Base-by-base conservation (phyloP, 2,329 filamentous ascomycete species). In the Epichloe sylvatica region DNA sequence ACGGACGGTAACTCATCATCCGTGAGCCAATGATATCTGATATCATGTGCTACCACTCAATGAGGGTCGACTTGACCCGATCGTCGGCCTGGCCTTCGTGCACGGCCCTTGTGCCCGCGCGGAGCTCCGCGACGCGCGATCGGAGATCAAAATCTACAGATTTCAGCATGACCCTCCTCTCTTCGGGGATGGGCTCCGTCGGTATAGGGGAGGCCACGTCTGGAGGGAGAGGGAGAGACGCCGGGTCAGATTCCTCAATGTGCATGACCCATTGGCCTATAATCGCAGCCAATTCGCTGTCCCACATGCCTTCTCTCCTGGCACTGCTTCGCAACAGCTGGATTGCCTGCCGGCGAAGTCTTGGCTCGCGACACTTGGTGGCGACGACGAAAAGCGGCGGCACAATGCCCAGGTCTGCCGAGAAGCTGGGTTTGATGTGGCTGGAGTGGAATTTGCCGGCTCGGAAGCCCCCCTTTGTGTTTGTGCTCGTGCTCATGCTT, bases 231-330 rank as follows among this genome's bases (percentile, higher is more conserved):
- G 21, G 21, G 21, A 15, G 17, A 5, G 12, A 41, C 3, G 39
- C 5, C 19, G 35, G 34, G 3, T 70, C 67, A 6, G 67, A 69
- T 55, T 80, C 77, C 55, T 80, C 77, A 15, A 79, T 67, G 8
- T 68, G 63, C 60, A 75, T 71, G 37, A 80, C 68, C 75, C 76
- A 80, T 51, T 67, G 68, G 44, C 70, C 72, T 54, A 80, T 78
- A 7, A 70, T 70, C 1, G 76, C 76, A 11, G 72, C 69, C 52
- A 80, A 68, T 54, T 77, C 73, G 56, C 76, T 81, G 57, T 86
- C 81, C 81, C 81, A 85, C 72, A 84, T 80, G 21, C 78, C 81
- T 63, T 85, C 82, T 45, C 80, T 70, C 43, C 80, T 71, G 7
- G 78, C 74, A 57, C 75, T 80, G 55, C 72, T 77, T 46, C 71